phyloP scores from a whole-genome alignment of 2,329 filamentous ascomycete genomes.

The Phaeomoniella chlamydospora region DNA sequence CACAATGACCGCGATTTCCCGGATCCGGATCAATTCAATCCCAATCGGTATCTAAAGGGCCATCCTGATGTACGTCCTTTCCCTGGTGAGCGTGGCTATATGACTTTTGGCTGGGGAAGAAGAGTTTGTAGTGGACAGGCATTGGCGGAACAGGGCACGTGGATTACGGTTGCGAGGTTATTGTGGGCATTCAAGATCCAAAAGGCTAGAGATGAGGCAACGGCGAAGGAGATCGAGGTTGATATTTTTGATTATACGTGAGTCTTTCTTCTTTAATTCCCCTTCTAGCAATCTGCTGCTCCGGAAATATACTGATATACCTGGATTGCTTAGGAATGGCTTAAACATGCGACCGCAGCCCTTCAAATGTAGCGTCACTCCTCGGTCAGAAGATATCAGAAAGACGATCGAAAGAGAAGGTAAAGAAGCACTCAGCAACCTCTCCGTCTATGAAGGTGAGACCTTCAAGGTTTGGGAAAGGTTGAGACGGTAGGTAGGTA shows the following conservation, averaged over 20 bases:
- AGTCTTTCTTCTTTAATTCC: conserved; percentile 12
- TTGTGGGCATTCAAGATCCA: conserved; percentile 31
- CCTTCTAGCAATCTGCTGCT: background rate
- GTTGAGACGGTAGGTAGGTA: too few species aligned
- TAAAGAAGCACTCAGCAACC: conserved; percentile 33
- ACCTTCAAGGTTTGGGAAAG: too few species aligned
- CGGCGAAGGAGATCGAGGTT: conserved; percentile 33
- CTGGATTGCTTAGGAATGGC: conserved; percentile 29
- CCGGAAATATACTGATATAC: background rate
- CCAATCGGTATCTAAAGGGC: background rate
- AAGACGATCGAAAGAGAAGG: conserved; percentile 39
- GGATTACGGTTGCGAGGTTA: conserved; percentile 41
- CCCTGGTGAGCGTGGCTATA: conserved; percentile 34
- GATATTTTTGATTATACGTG: conserved; percentile 43
- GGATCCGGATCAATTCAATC: conserved; percentile 16
- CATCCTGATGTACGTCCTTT: conserved; percentile 23
- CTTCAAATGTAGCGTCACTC: conserved; percentile 39
- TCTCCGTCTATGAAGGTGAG: conserved; percentile 39
- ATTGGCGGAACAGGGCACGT: conserved; percentile 45
- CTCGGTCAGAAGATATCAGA: conserved; percentile 32
- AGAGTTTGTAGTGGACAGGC: conserved; percentile 39
- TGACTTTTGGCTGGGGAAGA: conserved; percentile 43
- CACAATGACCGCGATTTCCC: conserved; percentile 26
- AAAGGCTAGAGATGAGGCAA: conserved; percentile 6
- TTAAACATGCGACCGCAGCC: conserved; percentile 44